A percentile compares a stretch with the other conserved stretches of the same genome.
Conservation (phyloP, 1,139 yeast species). For the Lodderomyces beijingensis region DNA sequence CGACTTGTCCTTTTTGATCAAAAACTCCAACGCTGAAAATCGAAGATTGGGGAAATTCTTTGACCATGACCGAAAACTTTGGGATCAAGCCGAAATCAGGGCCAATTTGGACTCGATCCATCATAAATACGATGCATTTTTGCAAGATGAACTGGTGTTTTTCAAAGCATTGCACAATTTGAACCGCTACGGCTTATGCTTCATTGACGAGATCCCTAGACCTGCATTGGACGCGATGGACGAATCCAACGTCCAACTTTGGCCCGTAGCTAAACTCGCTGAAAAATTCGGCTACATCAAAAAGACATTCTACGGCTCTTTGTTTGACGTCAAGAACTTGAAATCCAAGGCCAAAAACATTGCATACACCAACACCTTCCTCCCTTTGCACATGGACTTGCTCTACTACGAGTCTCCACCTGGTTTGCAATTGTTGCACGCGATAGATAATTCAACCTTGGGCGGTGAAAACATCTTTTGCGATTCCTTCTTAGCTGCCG, state of each 20-base stretch:
- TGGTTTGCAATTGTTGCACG: conserved; percentile 70
- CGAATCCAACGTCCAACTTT: conserved; percentile 27
- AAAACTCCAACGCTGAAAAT: conserved; percentile 33
- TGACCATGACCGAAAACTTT: conserved; percentile 31
- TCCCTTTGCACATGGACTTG: conserved; percentile 80
- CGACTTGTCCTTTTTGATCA: conserved; percentile 43
- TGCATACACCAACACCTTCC: conserved; percentile 62
- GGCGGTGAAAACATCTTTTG: conserved; percentile 75
- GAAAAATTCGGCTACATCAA: conserved; percentile 65
- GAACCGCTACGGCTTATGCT: conserved; percentile 56
- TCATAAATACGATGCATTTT: conserved; percentile 40
- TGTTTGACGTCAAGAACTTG: conserved; percentile 65
- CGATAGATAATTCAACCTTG: conserved; percentile 54
- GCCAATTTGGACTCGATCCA: conserved; percentile 19
- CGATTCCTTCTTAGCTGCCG: conserved; percentile 72
- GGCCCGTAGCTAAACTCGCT: conserved; percentile 51
- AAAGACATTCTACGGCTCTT: conserved; percentile 68
- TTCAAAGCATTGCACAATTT: conserved; percentile 41
- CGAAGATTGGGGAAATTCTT: conserved; percentile 32
- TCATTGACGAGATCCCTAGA: conserved; percentile 51
- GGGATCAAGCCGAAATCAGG: conserved; percentile 30
- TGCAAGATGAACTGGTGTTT: conserved; percentile 33
- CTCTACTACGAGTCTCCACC: conserved; percentile 83
- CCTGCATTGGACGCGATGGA: conserved; percentile 18
- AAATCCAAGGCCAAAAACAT: conserved; percentile 62